Conservation (phyloP, 495 filamentous ascomycete species). For the Penicillium nucicola region DNA sequence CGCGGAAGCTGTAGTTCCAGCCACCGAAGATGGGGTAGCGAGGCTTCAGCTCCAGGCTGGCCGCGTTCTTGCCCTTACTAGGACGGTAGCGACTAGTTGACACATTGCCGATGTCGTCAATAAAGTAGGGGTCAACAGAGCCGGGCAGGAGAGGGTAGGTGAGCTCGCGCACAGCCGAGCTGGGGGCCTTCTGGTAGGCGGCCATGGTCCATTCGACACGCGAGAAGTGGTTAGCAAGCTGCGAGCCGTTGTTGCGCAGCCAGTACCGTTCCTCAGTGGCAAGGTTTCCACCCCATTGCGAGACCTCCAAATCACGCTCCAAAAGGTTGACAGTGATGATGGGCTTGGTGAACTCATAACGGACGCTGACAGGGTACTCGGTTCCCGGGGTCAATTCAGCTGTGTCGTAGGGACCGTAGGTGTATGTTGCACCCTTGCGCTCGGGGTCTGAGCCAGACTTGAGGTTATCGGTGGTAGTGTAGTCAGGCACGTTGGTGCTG, state of each 20-base stretch:
- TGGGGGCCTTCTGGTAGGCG: conserved; percentile 70
- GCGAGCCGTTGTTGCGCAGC: conserved; percentile 80
- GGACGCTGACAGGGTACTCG: conserved; percentile 66
- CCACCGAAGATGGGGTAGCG: conserved; percentile 92
- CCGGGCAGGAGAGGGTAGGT: conserved; percentile 75
- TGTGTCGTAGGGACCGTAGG: conserved; percentile 86
- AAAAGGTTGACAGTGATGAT: conserved; percentile 70
- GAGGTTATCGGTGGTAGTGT: conserved; percentile 64
- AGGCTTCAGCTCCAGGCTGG: conserved; percentile 82
- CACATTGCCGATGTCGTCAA: conserved; percentile 95
- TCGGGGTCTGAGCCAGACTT: conserved; percentile 71
- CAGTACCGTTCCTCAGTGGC: conserved; percentile 93
- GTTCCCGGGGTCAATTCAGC: conserved; percentile 65
- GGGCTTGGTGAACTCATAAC: conserved; percentile 95
- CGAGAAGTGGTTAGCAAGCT: conserved; percentile 79
- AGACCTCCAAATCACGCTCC: conserved; percentile 90
- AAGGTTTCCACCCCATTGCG: conserved; percentile 96
- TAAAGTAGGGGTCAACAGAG: conserved; percentile 84
- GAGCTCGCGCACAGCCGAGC: conserved; percentile 76
- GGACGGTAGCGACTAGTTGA: conserved; percentile 85
- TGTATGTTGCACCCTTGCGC: conserved; percentile 80
- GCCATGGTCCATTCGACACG: conserved; percentile 77
- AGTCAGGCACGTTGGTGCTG: conserved; percentile 73
- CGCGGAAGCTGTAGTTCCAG: conserved; percentile 94
- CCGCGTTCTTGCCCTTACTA: conserved; percentile 67